Base-by-base conservation (phyloP, 2,329 filamentous ascomycete species). In the Colletotrichum acutatum region DNA sequence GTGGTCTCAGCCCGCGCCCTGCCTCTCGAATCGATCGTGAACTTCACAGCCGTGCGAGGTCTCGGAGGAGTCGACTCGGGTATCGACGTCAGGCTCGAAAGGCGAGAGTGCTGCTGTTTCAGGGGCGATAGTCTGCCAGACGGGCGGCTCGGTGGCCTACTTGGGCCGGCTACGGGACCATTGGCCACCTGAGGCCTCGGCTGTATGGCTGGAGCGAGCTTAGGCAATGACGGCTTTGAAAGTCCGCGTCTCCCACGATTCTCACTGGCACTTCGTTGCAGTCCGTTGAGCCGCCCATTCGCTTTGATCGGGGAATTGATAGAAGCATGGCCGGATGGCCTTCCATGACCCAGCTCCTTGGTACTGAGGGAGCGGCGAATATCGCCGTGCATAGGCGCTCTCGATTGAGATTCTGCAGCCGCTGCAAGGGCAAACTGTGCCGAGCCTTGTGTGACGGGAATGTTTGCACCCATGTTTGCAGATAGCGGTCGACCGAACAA, bases 21-120 rank as follows among this genome's bases (percentile, higher is more conserved):
- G 26, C 90, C 90, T 66, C 87, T 86, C n/a, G 88, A 84, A 76
- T 92, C 90, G 74, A 92, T 91, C 19, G 86, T 90, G 74, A 92
- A 90, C 76, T 88, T 90, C 7, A 92, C 89, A 54, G 90, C 87
- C 1, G 89, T 87, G 53, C 88, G 84, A 49, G 86, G 84, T 63
- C 84, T 82, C 1, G 86, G 81, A 1, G 83, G 81, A 2, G 83
- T 78, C 12, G 84, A 80, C 77, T 92, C 90, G 0, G 90, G 89
- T 34, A 92, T 92, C 1, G 90, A 90, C 0, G 84, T 86, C 14
- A 90, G 80, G 66, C 86, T 86, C 3, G 87, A 84, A 7, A 90
- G 78, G 14, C 87, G 85, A 58, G 85, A 83, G 70, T 88, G 85
- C 49, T 82, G 81, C 37, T 76, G 79, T 76, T 90, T 90, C n/a